Evolutionary conservation across 2,329 filamentous ascomycete genomes (phyloP).

Genomic region (Zymoseptoria ardabiliae): DNA sequence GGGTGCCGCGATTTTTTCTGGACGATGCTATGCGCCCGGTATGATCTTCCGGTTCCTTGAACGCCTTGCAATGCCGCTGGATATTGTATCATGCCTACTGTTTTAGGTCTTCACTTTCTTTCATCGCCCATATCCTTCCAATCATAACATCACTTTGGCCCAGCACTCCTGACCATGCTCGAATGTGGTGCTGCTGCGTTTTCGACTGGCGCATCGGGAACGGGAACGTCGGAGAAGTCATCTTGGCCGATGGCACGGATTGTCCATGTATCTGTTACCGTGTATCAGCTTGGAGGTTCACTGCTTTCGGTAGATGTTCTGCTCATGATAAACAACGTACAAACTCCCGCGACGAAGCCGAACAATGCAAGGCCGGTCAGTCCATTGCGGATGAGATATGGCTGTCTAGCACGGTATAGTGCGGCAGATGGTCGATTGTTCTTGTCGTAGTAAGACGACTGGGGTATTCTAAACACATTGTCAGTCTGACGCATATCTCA

Average conservation of each 20-base stretch:
- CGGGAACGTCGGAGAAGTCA: slow-evolving; percentile 90
- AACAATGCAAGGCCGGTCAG: slow-evolving; percentile 70
- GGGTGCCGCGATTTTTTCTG: background rate
- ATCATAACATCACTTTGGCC: background rate
- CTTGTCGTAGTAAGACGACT: slow-evolving; percentile 85
- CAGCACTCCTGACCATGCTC: slow-evolving; percentile 19
- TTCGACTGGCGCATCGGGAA: slow-evolving; percentile 64
- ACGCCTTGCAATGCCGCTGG: slow-evolving; percentile 13
- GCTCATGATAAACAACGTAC: slow-evolving; percentile 49
- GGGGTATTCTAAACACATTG: slow-evolving; percentile 39
- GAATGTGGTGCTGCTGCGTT: slow-evolving; percentile 27
- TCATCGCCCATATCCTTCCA: slow-evolving; percentile 3
- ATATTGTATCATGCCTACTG: background rate
- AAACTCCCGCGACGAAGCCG: slow-evolving; percentile 72
- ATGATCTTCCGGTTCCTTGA: background rate
- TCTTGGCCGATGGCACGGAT: slow-evolving; percentile 88
- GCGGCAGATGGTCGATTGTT: slow-evolving; percentile 78
- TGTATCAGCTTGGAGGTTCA: no score
- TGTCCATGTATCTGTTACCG: slow-evolving; percentile 56
- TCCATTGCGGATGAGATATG: slow-evolving; percentile 85
- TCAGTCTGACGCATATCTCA: background rate
- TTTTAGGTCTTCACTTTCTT: background rate
- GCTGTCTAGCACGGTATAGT: slow-evolving; percentile 82
- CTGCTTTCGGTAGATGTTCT: no score
- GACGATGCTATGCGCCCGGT: background rate